Evolutionary conservation across 257 asterid species (phyloP).

Genomic region (Nicotiana otophora): DNA sequence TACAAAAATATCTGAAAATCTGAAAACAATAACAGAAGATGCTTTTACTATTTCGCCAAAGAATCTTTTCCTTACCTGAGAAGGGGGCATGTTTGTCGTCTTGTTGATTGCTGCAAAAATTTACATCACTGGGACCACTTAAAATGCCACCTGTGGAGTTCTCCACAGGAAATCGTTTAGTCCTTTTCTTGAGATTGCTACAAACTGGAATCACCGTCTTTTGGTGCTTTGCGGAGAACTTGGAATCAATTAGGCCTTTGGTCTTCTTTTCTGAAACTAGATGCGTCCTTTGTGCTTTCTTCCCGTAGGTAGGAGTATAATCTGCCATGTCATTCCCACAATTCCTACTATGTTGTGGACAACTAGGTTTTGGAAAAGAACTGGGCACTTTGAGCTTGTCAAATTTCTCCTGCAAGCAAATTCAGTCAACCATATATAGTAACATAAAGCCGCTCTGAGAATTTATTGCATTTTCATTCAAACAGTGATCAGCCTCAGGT

Average conservation of each 20-base stretch:
- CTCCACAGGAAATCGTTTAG: constrained; percentile 12
- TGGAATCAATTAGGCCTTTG: constrained; percentile 17
- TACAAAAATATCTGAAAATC: constrained; percentile 6
- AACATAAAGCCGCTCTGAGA: not conserved
- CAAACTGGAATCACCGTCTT: constrained; percentile 21
- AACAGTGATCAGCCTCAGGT: not conserved
- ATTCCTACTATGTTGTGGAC: constrained; percentile 23
- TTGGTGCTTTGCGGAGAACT: constrained; percentile 22
- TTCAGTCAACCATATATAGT: not conserved
- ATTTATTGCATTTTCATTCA: not conserved
- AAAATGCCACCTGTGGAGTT: constrained; percentile 19
- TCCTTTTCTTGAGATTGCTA: constrained; percentile 31
- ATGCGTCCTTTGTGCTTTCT: constrained; percentile 23
- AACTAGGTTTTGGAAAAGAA: constrained; percentile 18
- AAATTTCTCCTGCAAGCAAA: constrained; percentile 39
- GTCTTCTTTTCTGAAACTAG: constrained; percentile 24
- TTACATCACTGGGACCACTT: constrained; percentile 21
- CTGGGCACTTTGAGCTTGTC: constrained; percentile 25
- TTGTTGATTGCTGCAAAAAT: constrained; percentile 16
- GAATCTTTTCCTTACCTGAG: constrained; percentile 32
- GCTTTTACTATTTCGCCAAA: constrained; percentile 13
- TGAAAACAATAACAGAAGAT: constrained; percentile 14
- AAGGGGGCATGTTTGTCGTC: constrained; percentile 36
- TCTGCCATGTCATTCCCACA: constrained; percentile 13
- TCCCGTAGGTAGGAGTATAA: constrained; percentile 16